phyloP scores from a whole-genome alignment of 305 asterid species.

The Fraxinus greggii region DNA sequence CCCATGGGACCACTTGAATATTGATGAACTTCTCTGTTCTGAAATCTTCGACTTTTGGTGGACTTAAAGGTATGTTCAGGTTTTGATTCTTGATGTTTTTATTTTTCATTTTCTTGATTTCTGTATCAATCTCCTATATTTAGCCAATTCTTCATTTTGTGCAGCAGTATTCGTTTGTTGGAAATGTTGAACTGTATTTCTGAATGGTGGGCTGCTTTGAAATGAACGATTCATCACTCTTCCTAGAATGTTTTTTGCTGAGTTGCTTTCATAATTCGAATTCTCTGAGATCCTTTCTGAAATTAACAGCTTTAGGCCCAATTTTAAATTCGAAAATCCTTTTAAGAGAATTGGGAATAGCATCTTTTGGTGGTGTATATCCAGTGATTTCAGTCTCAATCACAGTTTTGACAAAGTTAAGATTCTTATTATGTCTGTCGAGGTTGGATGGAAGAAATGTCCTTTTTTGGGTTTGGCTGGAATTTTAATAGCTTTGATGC shows the following conservation, averaged over 20 bases:
- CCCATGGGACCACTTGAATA: slow-evolving; percentile 48
- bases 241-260: background rate
- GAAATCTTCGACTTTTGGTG: slow-evolving; percentile 28
- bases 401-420: slow-evolving; percentile 20
- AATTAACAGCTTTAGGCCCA: slow-evolving; percentile 27
- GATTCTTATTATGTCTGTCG: slow-evolving; percentile 38
- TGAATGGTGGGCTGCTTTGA: slow-evolving; percentile 24
- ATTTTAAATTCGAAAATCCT: slow-evolving; percentile 10
- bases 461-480: slow-evolving; percentile 36
- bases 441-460: slow-evolving; percentile 39
- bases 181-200: background rate
- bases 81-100: slow-evolving; percentile 4
- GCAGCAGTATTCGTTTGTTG: slow-evolving; percentile 24
- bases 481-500: slow-evolving; percentile 33
- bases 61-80: slow-evolving; percentile 47
- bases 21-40: slow-evolving; percentile 25
- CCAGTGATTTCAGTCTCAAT: slow-evolving; percentile 12
- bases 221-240: slow-evolving; percentile 19
- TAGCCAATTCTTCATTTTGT: slow-evolving; percentile 18
- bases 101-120: slow-evolving; percentile 6
- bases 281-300: background rate
- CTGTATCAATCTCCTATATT: slow-evolving; percentile 19
- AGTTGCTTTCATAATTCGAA: slow-evolving; percentile 21
- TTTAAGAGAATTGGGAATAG: slow-evolving; percentile 24
- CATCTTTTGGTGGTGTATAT: slow-evolving; percentile 7